Percentiles rank a stretch among this genome's conserved stretches.
Evolutionary conservation across 495 filamentous ascomycete species (phyloP).

Genomic region (Copromyces sp.): DNA sequence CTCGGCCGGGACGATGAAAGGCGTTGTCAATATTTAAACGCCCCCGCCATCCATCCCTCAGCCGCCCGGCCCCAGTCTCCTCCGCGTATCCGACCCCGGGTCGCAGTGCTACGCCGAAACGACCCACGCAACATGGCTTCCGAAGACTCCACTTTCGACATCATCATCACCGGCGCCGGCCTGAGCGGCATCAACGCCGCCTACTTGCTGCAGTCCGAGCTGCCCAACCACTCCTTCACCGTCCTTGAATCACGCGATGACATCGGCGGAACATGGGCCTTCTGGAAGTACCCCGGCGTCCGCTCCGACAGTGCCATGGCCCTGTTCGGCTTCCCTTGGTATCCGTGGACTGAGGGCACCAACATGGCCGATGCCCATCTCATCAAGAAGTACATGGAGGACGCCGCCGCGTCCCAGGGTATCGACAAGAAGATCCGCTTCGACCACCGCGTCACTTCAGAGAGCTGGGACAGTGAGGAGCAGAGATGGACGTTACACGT

Average conservation of each 20-base stretch:
- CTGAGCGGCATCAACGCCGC: slow-evolving; percentile 69
- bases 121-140: not conserved
- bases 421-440: slow-evolving; percentile 54
- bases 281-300: slow-evolving; percentile 62
- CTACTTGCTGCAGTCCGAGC: slow-evolving; percentile 53
- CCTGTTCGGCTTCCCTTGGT: slow-evolving; percentile 59
- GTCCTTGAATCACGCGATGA: slow-evolving; percentile 52
- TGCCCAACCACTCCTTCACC: slow-evolving; percentile 45
- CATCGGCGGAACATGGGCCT: slow-evolving; percentile 63
- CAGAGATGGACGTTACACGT: slow-evolving; percentile 53
- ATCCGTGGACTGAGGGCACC: slow-evolving; percentile 49
- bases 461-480: slow-evolving; percentile 50
- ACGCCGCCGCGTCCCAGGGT: slow-evolving; percentile 46
- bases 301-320: slow-evolving; percentile 59
- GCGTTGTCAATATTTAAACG: not conserved
- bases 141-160: slow-evolving; percentile 33
- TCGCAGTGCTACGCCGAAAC: not conserved
- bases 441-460: slow-evolving; percentile 42
- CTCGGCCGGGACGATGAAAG: not conserved
- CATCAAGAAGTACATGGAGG: slow-evolving; percentile 54
- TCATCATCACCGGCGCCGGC: slow-evolving; percentile 63
- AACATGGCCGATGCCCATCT: slow-evolving; percentile 50
- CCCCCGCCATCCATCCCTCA: not conserved
- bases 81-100: not conserved
- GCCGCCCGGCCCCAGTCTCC: not conserved